Evolutionary conservation across 1,139 yeast genomes (phyloP), one percentile per base, ranked within the genome.

Genomic region (Chernovozyma aurita): DNA sequence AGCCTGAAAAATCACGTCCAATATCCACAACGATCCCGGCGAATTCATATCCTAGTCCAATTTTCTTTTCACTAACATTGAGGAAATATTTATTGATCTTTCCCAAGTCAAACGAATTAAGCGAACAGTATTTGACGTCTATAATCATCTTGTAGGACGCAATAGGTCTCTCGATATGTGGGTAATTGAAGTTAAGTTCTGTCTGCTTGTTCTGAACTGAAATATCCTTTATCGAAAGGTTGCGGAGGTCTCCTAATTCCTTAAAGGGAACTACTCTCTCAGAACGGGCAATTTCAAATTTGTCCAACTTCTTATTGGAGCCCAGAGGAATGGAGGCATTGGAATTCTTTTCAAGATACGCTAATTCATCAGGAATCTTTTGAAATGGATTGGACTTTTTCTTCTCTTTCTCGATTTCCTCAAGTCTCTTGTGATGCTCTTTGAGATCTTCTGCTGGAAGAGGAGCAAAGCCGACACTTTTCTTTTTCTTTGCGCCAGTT

Each of bases 11-110:
- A n/a, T n/a, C n/a, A 7, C 13, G 29, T 9, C 7, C 11, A 16
- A 65, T 58, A 30, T 55, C 56, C 6, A 50, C 44, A 3, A 70
- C 51, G 17, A 48, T 53, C 3, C 75, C 76, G 12, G 61, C 55
- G 47, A 61, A 70, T 38, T 65, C 72, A 47, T 64, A 65, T 2
- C 75, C 76, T 35, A 70, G 49, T 0, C 73, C 75, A 7, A 70
- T 57, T 40, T 64, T 58, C 33, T 55, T 54, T 35, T 64, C 61
- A 41, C 72, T 61, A 27, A 67, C 45, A 45, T 68, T 68, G 37
- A 63, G 50, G 30, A 53, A 42, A 40, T 65, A 70, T 41, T 57
- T 60, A 42, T 61, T 59, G 36, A 69, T 51, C 41, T 70, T 70
- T 17, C 63, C 49, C 35, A 67, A 47, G 39, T 69, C 76, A 39